Evolutionary conservation across 305 asterid genomes (phyloP), one percentile per base, ranked within the genome.

Genomic region (Striga hermonthica): DNA sequence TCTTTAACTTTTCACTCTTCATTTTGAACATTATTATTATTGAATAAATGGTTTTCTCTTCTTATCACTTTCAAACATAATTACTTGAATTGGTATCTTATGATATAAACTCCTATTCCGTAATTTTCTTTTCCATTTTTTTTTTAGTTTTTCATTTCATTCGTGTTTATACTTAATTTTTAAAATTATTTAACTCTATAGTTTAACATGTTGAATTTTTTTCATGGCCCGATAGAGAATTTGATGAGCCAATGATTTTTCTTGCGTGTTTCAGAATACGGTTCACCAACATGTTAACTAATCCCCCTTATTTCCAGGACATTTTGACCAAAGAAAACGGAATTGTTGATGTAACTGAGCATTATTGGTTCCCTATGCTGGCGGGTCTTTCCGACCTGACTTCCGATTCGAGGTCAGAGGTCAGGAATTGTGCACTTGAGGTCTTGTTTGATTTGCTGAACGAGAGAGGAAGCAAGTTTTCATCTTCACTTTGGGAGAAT

Each of bases 311-410:
- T 74, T 40, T 80, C 54, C 88, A 94, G 99, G 95, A 90, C 59
- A 78, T 82, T 67, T 85, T 80, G 68, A 64, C 45, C 74, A 54
- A 69, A 66, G 79, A 71, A 47, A 95, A 82, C 75, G 79, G 81
- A 70, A 73, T 82, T 55, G 71, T 57, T 83, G 82, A 82, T 44
- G 85, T 86, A 72, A 84, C 97, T 55, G 97, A 91, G 83, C 86
- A 80, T 73, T 94, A 85, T 82, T 91, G 97, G 99, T 91, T 89
- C 75, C 94, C 98, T 7, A 94, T 94, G 99, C 81, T 91, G 76
- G 95, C 95, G 71, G 97, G 99, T 80, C 92, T 88, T 56, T 94
- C 99, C 73, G 86, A 78, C 71, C 87, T 94, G 72, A 91, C 95
- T 67, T 94, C 99, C 71, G 97, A 94, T 85, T 84, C 95, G 34